These are phyloP conservation scores for Citropsis articulata DNA, from an alignment of 345 rosid species.

Conservation along the genomic window DNA sequence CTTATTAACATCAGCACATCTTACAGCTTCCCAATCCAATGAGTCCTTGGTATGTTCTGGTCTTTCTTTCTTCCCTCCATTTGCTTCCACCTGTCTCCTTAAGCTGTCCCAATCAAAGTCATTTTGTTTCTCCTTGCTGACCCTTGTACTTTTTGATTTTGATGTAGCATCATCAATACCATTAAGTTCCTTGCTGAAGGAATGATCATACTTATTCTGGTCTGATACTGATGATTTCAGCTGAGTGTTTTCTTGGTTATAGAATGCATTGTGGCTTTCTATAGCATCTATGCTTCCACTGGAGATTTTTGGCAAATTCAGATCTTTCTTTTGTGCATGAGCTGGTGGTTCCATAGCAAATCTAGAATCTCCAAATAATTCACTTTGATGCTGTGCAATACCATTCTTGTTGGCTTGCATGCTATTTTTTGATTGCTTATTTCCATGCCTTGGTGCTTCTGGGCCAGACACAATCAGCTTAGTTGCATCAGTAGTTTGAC, in stretches of 20 bases:
- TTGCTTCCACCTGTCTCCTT: slow-evolving; percentile 52
- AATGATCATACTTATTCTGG: slow-evolving; percentile 25
- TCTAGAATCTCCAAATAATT: slow-evolving; percentile 23
- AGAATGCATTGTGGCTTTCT: slow-evolving; percentile 37
- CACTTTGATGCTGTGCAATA: slow-evolving; percentile 22
- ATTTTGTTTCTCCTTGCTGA: slow-evolving; percentile 44
- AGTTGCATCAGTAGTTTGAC: slow-evolving; percentile 24
- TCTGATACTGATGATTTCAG: slow-evolving; percentile 32
- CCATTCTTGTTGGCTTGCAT: slow-evolving; percentile 27
- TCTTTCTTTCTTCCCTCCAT: slow-evolving; percentile 51
- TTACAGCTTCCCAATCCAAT: slow-evolving; percentile 86
- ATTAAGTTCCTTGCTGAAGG: slow-evolving; percentile 30
- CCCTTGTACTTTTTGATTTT: slow-evolving; percentile 47
- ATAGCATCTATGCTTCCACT: slow-evolving; percentile 31
- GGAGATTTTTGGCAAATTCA: slow-evolving; percentile 21
- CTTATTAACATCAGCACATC: slow-evolving; percentile 53
- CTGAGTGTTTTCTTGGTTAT: slow-evolving; percentile 24
- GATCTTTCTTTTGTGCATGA: slow-evolving; percentile 24
- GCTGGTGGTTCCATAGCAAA: slow-evolving; percentile 17
- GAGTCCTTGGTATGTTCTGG: slow-evolving; percentile 63
- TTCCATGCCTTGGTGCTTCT: slow-evolving; percentile 24
- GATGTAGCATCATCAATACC: slow-evolving; percentile 25
- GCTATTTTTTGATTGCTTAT: slow-evolving; percentile 24
- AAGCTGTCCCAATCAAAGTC: slow-evolving; percentile 79
- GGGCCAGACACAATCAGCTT: slow-evolving; percentile 15